Base-by-base conservation (phyloP, 1,284 basidiomycete species). In the Xerocomus alliaceus region DNA sequence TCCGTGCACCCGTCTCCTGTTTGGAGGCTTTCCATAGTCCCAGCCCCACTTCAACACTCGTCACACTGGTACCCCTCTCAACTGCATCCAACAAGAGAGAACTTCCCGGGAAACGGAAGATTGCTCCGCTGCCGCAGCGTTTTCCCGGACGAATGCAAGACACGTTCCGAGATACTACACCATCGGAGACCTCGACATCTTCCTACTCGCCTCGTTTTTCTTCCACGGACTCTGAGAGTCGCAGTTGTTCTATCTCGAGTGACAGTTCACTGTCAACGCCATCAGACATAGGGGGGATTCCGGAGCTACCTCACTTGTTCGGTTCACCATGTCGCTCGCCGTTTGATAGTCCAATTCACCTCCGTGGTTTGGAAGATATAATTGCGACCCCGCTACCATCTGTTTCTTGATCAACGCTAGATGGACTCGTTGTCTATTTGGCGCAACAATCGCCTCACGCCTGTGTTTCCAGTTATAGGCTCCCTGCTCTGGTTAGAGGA, bases 1-100 rank as follows among this genome's bases (percentile, higher is more conserved):
- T 54, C 32, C 41, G 66, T 5, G 57, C 56, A 6, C 31, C 48
- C 4, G 3, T 32, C 20, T 46, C 54, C 18, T 11, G 26, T 26
- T 45, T 18, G 9, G 41, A 50, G 4, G 32, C 15, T 50, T 72
- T 69, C 32, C 42, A 35, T 31, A 47, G 31, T 59, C 50, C 46
- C 5, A 22, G 26, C 8, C 26, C 46, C 5, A 17, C 48, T 26
- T 56, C 60, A 10, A 56, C 22, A 45, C 57, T 54, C 3, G n/a
- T 48, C n/a, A 69, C 71, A 11, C 44, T 71, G 44, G 41, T 68
- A 3, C 54, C 70, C 0, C 5, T 9, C 12, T 55, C 37, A 4
- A 1, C 18, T 2, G 20, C 57, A 29, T 7, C 1, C 8, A 37
- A 26, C 17, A 59, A 20, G 45, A 53, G 7, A 15, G 9, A 31